Evolutionary conservation across 805 yeast genomes (phyloP).

Genomic region (Cyberlindnera meyerae): DNA sequence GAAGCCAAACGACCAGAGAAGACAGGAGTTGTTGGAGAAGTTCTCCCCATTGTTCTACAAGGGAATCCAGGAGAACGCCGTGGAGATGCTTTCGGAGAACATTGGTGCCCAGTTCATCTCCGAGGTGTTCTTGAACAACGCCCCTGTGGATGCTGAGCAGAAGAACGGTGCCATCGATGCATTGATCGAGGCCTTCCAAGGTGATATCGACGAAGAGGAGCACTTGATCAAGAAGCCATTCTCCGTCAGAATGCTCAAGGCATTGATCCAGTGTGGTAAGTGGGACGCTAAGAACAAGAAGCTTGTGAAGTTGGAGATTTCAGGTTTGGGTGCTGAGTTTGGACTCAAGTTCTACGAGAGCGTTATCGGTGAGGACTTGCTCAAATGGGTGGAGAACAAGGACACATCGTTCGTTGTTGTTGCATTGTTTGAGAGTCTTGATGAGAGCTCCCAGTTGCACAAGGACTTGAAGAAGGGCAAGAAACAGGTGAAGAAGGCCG

Average conservation of each 20-base stretch:
- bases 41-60: slow-evolving; percentile 65
- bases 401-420: slow-evolving; percentile 79
- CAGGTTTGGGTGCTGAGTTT: slow-evolving; percentile 54
- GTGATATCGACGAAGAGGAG: slow-evolving; percentile 60
- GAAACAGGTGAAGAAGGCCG: slow-evolving; percentile 39
- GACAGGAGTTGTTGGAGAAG: slow-evolving; percentile 57
- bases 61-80: slow-evolving; percentile 45
- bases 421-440: slow-evolving; percentile 66
- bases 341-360: slow-evolving; percentile 50
- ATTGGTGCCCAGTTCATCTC: slow-evolving; percentile 79
- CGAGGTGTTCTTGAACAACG: slow-evolving; percentile 64
- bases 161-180: slow-evolving; percentile 48
- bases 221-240: slow-evolving; percentile 71
- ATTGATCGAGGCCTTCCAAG: slow-evolving; percentile 54
- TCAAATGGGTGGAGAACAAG: slow-evolving; percentile 63
- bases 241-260: slow-evolving; percentile 66
- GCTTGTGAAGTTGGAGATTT: slow-evolving; percentile 39
- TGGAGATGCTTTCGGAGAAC: slow-evolving; percentile 55
- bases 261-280: slow-evolving; percentile 80
- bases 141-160: slow-evolving; percentile 34
- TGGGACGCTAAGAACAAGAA: slow-evolving; percentile 64
- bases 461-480: slow-evolving; percentile 49
- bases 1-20: slow-evolving; percentile 75
- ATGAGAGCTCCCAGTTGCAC: slow-evolving; percentile 42
- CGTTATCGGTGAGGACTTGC: slow-evolving; percentile 44